Conservation (phyloP, 768 basidiomycete species). For the Termitomyces sp. region DNA sequence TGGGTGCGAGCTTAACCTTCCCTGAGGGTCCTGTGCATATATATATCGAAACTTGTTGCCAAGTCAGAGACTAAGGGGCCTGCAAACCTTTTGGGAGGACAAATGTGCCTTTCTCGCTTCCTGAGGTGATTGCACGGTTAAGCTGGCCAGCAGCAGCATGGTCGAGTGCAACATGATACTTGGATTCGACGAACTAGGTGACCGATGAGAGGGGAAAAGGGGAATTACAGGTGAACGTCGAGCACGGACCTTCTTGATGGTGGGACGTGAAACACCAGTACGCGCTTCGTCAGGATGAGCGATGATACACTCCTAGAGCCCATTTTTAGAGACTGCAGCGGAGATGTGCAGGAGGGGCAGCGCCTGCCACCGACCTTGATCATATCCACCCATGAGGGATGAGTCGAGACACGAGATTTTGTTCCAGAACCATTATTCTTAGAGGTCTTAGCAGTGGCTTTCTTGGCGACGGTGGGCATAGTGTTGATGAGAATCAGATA, state of each 20-base stretch:
- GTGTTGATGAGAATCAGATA: neutral
- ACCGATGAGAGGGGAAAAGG: slow-evolving; percentile 11
- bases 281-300: slow-evolving; percentile 67
- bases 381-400: slow-evolving; percentile 75
- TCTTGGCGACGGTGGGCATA: slow-evolving; percentile 28
- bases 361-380: slow-evolving; percentile 51
- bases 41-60: slow-evolving; percentile 2
- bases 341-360: neutral
- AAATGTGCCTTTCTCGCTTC: slow-evolving; percentile 43
- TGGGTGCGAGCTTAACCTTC: slow-evolving; percentile 45
- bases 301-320: slow-evolving; percentile 60
- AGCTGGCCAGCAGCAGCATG: slow-evolving; percentile 71
- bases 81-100: slow-evolving; percentile 42
- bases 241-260: slow-evolving; percentile 67
- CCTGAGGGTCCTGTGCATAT: slow-evolving; percentile 24
- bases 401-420: slow-evolving; percentile 35
- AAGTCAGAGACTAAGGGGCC: neutral
- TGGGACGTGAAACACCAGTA: slow-evolving; percentile 71
- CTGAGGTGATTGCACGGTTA: slow-evolving; percentile 68
- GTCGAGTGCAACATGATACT: slow-evolving; percentile 75
- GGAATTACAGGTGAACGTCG: slow-evolving; percentile 7
- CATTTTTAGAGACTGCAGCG: slow-evolving; percentile 10
- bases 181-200: slow-evolving; percentile 70
- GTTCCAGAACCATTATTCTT: slow-evolving; percentile 26
- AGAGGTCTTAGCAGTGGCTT: slow-evolving; percentile 30